Conservation (phyloP, 1,139 yeast species). For the Yamadazyma blattariae region DNA sequence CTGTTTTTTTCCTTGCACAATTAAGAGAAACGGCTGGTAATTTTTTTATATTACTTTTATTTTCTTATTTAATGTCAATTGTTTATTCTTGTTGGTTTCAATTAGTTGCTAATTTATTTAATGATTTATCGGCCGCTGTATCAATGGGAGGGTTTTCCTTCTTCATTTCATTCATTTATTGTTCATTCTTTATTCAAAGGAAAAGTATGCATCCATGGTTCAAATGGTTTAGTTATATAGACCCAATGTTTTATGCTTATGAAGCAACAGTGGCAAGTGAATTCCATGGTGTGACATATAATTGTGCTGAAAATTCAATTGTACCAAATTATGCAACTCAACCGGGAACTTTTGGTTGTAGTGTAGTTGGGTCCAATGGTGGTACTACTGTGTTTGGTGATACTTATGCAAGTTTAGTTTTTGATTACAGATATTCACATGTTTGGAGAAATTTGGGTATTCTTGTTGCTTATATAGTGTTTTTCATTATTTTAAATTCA, state of each 20-base stretch:
- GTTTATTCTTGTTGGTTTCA: constrained; percentile 45
- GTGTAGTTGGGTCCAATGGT: constrained; percentile 50
- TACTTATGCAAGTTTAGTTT: constrained; percentile 41
- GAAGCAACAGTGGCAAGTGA: constrained; percentile 55
- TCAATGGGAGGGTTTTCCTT: constrained; percentile 51
- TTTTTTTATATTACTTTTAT: constrained; percentile 50
- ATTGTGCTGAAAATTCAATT: constrained; percentile 32
- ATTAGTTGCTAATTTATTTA: constrained; percentile 47
- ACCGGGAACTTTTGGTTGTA: constrained; percentile 44
- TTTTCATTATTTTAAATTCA: constrained; percentile 44
- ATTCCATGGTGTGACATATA: constrained; percentile 54
- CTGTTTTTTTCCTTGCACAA: constrained; percentile 38
- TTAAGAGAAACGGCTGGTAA: constrained; percentile 52
- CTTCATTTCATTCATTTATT: constrained; percentile 43
- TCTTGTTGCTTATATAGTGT: constrained; percentile 23
- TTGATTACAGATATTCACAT: constrained; percentile 41
- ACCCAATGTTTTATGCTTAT: constrained; percentile 56
- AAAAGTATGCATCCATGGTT: constrained; percentile 67
- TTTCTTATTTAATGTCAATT: constrained; percentile 28
- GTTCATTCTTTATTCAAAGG: constrained; percentile 55
- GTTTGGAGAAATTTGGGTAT: constrained; percentile 71
- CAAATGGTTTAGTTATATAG: constrained; percentile 57
- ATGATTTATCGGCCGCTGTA: constrained; percentile 48
- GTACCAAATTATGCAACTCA: neutral
- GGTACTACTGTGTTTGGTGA: constrained; percentile 52